A percentile compares a stretch with the other conserved stretches of the same genome.
Evolutionary conservation across 2,329 filamentous ascomycete species (phyloP).

Genomic region (Aspergillus cejpii): DNA sequence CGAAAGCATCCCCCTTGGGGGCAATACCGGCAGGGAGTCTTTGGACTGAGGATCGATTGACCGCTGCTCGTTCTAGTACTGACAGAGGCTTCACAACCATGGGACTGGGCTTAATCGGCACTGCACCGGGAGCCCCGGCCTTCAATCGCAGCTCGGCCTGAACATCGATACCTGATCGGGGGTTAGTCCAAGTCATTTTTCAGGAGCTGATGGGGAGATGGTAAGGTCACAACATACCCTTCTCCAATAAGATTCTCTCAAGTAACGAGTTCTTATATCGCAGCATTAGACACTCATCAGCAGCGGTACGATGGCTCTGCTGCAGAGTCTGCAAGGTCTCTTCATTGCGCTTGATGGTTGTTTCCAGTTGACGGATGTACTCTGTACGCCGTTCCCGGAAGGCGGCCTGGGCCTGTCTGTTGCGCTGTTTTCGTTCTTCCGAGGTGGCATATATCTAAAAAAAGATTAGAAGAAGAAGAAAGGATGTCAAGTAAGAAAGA

Average conservation of each 20-base stretch:
- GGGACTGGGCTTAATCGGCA: constrained; percentile 55
- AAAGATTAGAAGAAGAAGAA: not conserved
- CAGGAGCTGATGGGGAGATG: not conserved
- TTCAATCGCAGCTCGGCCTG: constrained; percentile 92
- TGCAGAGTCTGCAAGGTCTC: constrained; percentile 87
- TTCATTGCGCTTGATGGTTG: constrained; percentile 94
- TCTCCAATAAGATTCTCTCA: constrained; percentile 91
- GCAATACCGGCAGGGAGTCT: constrained; percentile 67
- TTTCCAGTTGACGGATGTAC: constrained; percentile 98
- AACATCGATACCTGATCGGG: constrained; percentile 75
- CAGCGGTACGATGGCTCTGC: constrained; percentile 85
- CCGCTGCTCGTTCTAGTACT: constrained; percentile 70
- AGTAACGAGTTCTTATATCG: constrained; percentile 97
- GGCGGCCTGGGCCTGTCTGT: constrained; percentile 92
- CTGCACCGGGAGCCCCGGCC: constrained; percentile 76
- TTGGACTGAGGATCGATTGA: constrained; percentile 68
- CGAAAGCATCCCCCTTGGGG: constrained; percentile 53
- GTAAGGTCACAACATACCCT: constrained; percentile 53
- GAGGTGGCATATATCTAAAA: constrained; percentile 93
- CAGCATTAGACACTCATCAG: constrained; percentile 95
- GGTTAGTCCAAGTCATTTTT: constrained; percentile 8
- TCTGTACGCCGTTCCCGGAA: constrained; percentile 95
- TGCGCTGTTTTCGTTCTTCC: constrained; percentile 95
- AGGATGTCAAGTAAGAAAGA: constrained; percentile 1
- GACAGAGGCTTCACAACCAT: constrained; percentile 65